A percentile compares a stretch with the other conserved stretches of the same genome.
These are phyloP conservation scores for Wickerhamiella lipophila DNA, from an alignment of 805 yeast species.

Conservation along the genomic window DNA sequence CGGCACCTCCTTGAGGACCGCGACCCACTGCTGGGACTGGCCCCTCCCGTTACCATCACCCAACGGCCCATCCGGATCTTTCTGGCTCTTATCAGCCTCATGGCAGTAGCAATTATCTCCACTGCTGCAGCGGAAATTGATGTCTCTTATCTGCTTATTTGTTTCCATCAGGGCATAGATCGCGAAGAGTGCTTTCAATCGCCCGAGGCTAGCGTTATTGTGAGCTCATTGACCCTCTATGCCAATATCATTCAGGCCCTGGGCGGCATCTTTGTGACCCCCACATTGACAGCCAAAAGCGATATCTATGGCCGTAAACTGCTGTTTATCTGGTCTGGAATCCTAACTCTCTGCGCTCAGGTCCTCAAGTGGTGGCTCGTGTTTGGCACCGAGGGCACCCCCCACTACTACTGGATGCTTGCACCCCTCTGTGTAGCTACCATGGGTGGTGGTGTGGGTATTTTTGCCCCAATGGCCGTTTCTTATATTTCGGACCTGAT, in stretches of 20 bases:
- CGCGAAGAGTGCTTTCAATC: constrained; percentile 16
- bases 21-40: not conserved
- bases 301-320: constrained; percentile 22
- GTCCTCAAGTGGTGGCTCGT: constrained; percentile 19
- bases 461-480: constrained; percentile 13
- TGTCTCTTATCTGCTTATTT: constrained; percentile 18
- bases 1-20: constrained; percentile 1
- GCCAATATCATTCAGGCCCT: constrained; percentile 14
- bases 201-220: constrained; percentile 15
- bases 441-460: constrained; percentile 17
- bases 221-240: constrained; percentile 17
- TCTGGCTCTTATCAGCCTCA: constrained; percentile 5
- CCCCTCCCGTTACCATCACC: not conserved
- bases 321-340: constrained; percentile 15
- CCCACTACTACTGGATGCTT: constrained; percentile 20
- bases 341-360: constrained; percentile 12
- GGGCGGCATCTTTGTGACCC: constrained; percentile 14
- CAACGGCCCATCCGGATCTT: not conserved
- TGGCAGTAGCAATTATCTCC: constrained; percentile 8
- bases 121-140: constrained; percentile 20
- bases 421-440: constrained; percentile 18
- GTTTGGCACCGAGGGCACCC: constrained; percentile 16
- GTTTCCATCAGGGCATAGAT: constrained; percentile 15
- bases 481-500: constrained; percentile 22
- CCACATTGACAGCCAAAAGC: constrained; percentile 19